Conservation (phyloP, 306 rosid species). For the Pyrus bretschneideri region DNA sequence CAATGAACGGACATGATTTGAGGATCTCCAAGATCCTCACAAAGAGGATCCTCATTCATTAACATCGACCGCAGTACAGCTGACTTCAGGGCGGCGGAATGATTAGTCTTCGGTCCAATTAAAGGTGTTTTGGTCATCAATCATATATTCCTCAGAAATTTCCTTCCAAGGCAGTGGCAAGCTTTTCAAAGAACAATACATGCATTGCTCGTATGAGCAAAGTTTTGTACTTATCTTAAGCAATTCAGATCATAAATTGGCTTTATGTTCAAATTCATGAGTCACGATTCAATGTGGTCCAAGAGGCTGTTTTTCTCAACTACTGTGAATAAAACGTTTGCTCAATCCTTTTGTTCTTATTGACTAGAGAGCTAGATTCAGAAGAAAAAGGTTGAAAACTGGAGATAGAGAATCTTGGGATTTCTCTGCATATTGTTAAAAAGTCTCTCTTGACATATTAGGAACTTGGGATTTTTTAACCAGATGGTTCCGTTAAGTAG, state of each 20-base stretch:
- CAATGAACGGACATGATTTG: too few species aligned
- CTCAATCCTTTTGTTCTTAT: not conserved
- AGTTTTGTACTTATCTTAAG: not conserved
- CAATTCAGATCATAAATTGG: not conserved
- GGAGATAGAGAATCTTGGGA: not conserved
- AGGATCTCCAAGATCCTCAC: too few species aligned
- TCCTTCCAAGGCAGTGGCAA: not conserved
- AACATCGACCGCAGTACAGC: not conserved
- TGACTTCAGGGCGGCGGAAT: not conserved
- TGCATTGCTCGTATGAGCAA: not conserved
- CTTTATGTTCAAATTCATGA: not conserved
- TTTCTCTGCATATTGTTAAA: not conserved
- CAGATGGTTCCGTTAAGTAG: not conserved
- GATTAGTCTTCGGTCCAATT: not conserved
- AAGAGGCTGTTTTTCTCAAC: not conserved
- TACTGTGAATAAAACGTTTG: not conserved
- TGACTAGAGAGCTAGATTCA: not conserved
- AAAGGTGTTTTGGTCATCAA: not conserved
- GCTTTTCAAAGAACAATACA: not conserved
- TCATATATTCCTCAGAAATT: not conserved
- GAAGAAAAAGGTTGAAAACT: not conserved
- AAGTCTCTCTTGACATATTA: not conserved
- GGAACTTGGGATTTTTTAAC: not conserved
- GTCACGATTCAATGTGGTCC: not conserved
- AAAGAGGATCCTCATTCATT: too few species aligned